phyloP scores from a whole-genome alignment of 2,329 filamentous ascomycete species.

The Phialocephala subalpina region DNA sequence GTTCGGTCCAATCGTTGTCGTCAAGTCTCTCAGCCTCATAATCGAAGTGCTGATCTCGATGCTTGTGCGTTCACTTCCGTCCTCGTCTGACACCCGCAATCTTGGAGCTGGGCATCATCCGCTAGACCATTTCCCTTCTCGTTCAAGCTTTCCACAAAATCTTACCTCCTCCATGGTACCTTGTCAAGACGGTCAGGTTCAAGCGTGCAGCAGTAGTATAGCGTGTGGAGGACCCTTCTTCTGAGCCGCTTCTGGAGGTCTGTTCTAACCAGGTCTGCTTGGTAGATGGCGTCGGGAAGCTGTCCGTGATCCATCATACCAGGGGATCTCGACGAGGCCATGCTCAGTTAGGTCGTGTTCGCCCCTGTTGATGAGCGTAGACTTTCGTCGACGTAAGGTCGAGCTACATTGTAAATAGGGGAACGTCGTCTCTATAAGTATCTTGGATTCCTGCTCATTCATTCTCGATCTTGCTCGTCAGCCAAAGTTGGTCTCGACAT shows the following conservation, averaged over 20 bases:
- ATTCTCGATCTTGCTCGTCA: constrained; percentile 29
- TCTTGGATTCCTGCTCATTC: constrained; percentile 25
- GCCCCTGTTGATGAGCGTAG: neutral
- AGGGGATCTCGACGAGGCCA: neutral
- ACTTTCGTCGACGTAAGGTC: neutral
- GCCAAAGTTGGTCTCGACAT: constrained; percentile 15
- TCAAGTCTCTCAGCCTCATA: constrained; percentile 3
- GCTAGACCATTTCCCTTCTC: neutral
- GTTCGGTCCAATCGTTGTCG: neutral
- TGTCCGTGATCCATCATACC: neutral
- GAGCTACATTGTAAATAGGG: neutral
- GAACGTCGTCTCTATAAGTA: constrained; percentile 19
- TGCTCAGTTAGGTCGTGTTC: neutral
- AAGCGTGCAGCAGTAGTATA: neutral
- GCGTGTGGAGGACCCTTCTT: neutral
- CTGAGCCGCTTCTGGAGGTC: neutral
- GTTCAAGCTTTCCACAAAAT: neutral
- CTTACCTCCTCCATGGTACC: neutral
- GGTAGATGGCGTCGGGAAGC: neutral
- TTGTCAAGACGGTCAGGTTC: neutral
- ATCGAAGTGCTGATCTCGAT: constrained; percentile 1
- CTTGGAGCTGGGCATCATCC: neutral
- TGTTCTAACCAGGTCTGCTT: neutral
- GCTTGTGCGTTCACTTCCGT: neutral
- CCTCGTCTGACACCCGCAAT: neutral